Evolutionary conservation across 1,139 yeast species (phyloP), one percentile per base, ranked within the genome.

Genomic region (Candida sanyaensis): DNA sequence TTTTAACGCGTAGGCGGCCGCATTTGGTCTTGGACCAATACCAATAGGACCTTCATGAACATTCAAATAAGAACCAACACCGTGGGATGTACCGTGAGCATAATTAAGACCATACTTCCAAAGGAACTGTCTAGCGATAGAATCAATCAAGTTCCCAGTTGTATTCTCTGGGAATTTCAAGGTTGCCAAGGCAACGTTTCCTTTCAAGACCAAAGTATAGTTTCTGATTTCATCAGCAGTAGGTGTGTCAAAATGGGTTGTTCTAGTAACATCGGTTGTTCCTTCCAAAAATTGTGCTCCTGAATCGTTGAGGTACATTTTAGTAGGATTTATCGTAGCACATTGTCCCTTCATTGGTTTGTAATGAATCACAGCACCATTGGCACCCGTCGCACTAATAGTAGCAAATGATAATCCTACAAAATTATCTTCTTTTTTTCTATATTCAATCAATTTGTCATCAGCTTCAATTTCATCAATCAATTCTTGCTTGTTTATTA

Each of bases 41-140:
- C 98, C 97, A 50, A 92, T 84, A 11, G 99, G 99, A 4, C 96
- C 96, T 64, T 95, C 98, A 64, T 95, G 99, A 37, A 93, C 99
- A 62, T 93, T 93, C 55, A 95, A 79, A 63, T 75, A 93, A 0
- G 96, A 77, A 4, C 97, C 99, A 45, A 95, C 84, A n/a, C 99
- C 99, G 66, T 95, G 99, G 1, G 97, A 95, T 1, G 99, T 95
- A 28, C 99, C 98, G 65, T 95, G 99, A 47, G 87, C 83, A 68
- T 93, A 95, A 68, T 95, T 97, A 47, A 93, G 75, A 1, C 97
- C 97, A 45, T 83, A 68, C 36, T 78, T 69, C 99, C 99, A 93
- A 58, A 95, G 74, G 63, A 66, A 81, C 68, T 92, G 98, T 63
- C 99, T 84, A 1, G 99, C 99, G 49, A 92, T 75, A 2, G 86